Evolutionary conservation across 495 filamentous ascomycete species (phyloP).

Genomic region (Aspergillus funiculosus): DNA sequence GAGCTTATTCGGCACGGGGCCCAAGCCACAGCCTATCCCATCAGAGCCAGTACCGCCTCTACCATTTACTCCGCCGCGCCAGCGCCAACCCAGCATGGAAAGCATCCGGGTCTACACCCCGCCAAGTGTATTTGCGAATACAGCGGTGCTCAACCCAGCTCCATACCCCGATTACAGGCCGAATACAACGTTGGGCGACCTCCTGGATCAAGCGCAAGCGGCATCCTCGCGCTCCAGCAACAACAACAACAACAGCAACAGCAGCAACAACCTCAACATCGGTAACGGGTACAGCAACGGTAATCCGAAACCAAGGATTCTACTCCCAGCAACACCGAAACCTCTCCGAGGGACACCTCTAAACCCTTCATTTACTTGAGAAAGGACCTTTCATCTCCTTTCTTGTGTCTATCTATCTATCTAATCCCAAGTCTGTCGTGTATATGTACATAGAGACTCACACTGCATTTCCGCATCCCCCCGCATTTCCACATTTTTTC

Average conservation of each 20-base stretch:
- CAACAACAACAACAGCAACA: neutral
- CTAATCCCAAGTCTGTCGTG: too few relatives aligned
- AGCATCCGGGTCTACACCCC: slow-evolving; percentile 70
- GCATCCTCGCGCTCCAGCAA: neutral
- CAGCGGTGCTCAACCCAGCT: slow-evolving; percentile 26
- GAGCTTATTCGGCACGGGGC: slow-evolving; percentile 29
- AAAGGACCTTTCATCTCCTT: too few relatives aligned
- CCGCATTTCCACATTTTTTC: too few relatives aligned
- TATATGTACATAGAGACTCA: too few relatives aligned
- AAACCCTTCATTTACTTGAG: too few relatives aligned
- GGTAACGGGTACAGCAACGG: too few relatives aligned
- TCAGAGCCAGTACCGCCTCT: slow-evolving; percentile 8
- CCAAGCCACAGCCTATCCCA: neutral
- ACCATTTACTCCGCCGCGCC: slow-evolving; percentile 31
- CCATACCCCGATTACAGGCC: slow-evolving; percentile 33
- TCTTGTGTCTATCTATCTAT: too few relatives aligned
- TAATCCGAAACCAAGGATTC: too few relatives aligned
- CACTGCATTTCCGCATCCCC: too few relatives aligned
- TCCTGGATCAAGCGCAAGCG: slow-evolving; percentile 49
- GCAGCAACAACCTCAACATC: neutral
- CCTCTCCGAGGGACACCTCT: too few relatives aligned
- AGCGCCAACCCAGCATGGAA: slow-evolving; percentile 54
- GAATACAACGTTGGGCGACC: slow-evolving; percentile 58
- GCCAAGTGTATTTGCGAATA: slow-evolving; percentile 37
- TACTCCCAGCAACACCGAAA: too few relatives aligned